These are phyloP conservation scores for Voacanga thouarsii DNA, from an alignment of 257 asterid species.

Conservation along the genomic window DNA sequence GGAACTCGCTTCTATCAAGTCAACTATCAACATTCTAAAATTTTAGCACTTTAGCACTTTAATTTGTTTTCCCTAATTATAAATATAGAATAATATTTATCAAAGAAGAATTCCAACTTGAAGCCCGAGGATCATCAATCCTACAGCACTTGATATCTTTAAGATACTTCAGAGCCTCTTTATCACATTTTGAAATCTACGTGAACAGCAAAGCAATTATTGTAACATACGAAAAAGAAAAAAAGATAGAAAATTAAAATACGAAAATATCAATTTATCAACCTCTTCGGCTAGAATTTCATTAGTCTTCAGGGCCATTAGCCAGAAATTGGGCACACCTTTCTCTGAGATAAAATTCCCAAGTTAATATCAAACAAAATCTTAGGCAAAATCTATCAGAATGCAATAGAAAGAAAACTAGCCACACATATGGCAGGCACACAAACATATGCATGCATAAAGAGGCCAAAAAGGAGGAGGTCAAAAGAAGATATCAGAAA, in stretches of 20 bases:
- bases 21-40: slow-evolving; percentile 50
- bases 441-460: neutral
- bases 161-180: slow-evolving; percentile 70
- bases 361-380: slow-evolving; percentile 9
- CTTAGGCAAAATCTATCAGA: neutral
- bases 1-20: slow-evolving; percentile 64
- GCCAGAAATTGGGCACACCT: slow-evolving; percentile 81
- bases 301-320: slow-evolving; percentile 63
- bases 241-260: neutral
- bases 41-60: no score
- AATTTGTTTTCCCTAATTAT: no score
- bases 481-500: neutral
- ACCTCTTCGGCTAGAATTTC: slow-evolving; percentile 73
- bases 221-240: slow-evolving; percentile 14
- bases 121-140: slow-evolving; percentile 71
- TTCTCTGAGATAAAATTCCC: slow-evolving; percentile 42
- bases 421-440: neutral
- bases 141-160: slow-evolving; percentile 73
- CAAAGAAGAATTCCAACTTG: slow-evolving; percentile 77
- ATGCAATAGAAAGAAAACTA: neutral
- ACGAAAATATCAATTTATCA: neutral
- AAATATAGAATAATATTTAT: no score
- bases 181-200: slow-evolving; percentile 68
- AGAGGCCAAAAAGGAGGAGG: neutral
- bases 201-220: slow-evolving; percentile 2